A percentile compares a stretch with the other conserved stretches of the same genome.
These are phyloP conservation scores for Pulveroboletus sp. DNA, from an alignment of 768 basidiomycete genomes.

Conservation along the genomic window DNA sequence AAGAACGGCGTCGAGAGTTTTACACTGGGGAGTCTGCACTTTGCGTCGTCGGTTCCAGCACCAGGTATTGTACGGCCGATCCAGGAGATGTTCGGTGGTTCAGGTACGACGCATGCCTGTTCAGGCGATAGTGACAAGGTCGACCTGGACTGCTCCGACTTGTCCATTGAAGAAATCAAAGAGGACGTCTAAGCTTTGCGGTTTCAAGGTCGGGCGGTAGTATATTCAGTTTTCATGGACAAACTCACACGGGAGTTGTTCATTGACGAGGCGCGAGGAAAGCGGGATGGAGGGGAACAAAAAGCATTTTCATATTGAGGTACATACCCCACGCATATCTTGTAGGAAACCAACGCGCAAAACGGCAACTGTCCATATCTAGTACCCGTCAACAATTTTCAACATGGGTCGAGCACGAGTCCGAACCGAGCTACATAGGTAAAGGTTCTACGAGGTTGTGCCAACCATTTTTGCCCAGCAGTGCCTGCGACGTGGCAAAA, in stretches of 20 bases:
- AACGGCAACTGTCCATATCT: no score
- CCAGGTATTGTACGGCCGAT: neutral
- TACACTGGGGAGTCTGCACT: constrained; percentile 4
- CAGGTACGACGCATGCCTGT: constrained; percentile 8
- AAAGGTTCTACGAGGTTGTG: no score
- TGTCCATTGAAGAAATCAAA: constrained; percentile 14
- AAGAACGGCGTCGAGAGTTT: constrained; percentile 6
- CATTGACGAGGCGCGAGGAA: neutral
- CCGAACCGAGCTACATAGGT: no score
- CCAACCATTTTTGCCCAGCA: no score
- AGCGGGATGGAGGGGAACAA: neutral
- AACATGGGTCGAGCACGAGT: no score
- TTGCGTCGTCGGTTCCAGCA: neutral
- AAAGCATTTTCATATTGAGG: neutral
- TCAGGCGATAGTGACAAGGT: constrained; percentile 1
- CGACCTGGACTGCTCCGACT: constrained; percentile 3
- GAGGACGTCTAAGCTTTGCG: no score
- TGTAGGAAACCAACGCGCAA: neutral
- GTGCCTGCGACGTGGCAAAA: no score
- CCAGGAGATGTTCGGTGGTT: constrained; percentile 1
- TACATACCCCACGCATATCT: neutral
- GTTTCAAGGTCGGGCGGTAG: neutral
- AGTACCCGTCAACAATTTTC: no score
- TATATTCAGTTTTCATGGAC: neutral
- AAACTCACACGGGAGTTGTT: no score